Percentiles rank a stretch among this genome's conserved stretches.
These are phyloP conservation scores for Isabelozyma pseudorhagii DNA, from an alignment of 805 yeast species.

Conservation along the genomic window DNA sequence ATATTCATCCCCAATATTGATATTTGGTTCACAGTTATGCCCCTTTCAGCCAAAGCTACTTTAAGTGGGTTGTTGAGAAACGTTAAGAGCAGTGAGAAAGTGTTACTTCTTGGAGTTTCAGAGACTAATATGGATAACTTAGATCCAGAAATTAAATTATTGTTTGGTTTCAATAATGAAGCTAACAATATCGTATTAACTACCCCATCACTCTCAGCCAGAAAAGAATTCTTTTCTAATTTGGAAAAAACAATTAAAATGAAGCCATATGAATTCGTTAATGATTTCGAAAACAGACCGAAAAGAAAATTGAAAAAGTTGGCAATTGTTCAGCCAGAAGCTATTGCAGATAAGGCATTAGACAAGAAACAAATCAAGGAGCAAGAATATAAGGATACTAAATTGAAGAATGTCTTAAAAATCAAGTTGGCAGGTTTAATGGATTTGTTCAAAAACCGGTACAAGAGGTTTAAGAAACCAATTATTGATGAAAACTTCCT, in stretches of 20 bases:
- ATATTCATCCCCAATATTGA: constrained; percentile 80
- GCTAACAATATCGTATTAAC: constrained; percentile 45
- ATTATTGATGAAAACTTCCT: constrained; percentile 74
- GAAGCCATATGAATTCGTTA: constrained; percentile 68
- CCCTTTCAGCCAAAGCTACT: constrained; percentile 68
- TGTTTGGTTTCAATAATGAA: constrained; percentile 53
- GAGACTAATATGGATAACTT: constrained; percentile 44
- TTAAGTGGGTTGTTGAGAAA: constrained; percentile 66
- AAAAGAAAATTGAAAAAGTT: constrained; percentile 44
- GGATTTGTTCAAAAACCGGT: constrained; percentile 85
- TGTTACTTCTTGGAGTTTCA: constrained; percentile 71
- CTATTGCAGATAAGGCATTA: constrained; percentile 26
- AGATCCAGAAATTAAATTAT: constrained; percentile 43
- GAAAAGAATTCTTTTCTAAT: constrained; percentile 53
- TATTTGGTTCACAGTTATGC: constrained; percentile 66
- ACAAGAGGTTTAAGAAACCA: constrained; percentile 89
- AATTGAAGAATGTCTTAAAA: constrained; percentile 79
- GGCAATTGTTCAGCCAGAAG: constrained; percentile 21
- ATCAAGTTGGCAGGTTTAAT: constrained; percentile 81
- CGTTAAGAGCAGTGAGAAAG: constrained; percentile 66
- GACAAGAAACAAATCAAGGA: constrained; percentile 46
- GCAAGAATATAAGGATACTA: constrained; percentile 66
- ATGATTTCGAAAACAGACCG: constrained; percentile 59
- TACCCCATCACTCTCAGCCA: constrained; percentile 45
- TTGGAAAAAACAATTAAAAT: constrained; percentile 55